These are phyloP conservation scores for Phytopythium chamaehyphon DNA, from an alignment of 352 stramenopile species.

Conservation along the genomic window DNA sequence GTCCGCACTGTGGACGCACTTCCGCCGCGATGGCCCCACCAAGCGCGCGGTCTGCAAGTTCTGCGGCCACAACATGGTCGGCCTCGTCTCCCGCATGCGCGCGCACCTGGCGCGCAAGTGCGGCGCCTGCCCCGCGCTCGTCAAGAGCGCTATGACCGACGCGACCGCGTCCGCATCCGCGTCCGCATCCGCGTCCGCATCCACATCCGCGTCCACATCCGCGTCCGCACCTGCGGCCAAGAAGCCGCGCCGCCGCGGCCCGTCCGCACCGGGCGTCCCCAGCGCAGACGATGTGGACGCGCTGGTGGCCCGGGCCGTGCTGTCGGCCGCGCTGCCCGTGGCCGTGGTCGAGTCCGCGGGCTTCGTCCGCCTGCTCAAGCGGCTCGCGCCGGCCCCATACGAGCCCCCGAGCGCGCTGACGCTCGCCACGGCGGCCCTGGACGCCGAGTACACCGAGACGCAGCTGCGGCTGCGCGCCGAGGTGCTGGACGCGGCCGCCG, in stretches of 20 bases:
- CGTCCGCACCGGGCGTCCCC: constrained; percentile 5
- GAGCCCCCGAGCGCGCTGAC: constrained; percentile 43
- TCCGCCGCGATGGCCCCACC: constrained; percentile 44
- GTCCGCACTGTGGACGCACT: constrained; percentile 59
- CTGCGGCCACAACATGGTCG: constrained; percentile 74
- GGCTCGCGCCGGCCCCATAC: constrained; percentile 37
- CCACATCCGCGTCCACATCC: constrained; percentile 3
- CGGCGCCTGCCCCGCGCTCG: constrained; percentile 31
- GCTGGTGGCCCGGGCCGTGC: constrained; percentile 54
- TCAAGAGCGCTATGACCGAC: constrained; percentile 54
- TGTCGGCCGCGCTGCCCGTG: constrained; percentile 49
- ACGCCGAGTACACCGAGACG: constrained; percentile 58
- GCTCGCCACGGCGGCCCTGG: constrained; percentile 44
- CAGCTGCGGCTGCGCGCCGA: constrained; percentile 56
- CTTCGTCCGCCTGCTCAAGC: constrained; percentile 65
- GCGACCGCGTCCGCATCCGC: constrained; percentile 9
- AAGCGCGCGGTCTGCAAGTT: constrained; percentile 75
- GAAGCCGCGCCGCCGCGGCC: constrained; percentile 19
- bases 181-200: neutral
- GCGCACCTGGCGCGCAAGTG: constrained; percentile 59
- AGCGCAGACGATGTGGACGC: constrained; percentile 44
- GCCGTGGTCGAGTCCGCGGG: constrained; percentile 46
- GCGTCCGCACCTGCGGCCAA: constrained; percentile 13
- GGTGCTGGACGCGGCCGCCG: constrained; percentile 36
- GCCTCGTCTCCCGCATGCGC: constrained; percentile 63